Evolutionary conservation across 2,329 filamentous ascomycete genomes (phyloP), one percentile per base, ranked within the genome.

Genomic region (Aspergillus proliferans): DNA sequence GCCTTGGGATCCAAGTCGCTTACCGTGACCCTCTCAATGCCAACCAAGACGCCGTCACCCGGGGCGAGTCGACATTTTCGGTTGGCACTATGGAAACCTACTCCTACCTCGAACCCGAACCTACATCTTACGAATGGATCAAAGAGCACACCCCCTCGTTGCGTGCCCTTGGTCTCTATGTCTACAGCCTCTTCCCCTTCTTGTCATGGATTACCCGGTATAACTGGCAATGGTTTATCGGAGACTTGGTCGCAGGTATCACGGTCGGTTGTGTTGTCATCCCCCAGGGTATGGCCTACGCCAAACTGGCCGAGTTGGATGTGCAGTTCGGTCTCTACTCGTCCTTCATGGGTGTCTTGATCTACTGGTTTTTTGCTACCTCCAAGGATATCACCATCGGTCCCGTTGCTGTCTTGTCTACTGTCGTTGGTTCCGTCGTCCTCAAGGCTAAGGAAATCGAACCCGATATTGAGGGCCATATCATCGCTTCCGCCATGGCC

Each of bases 381-480:
- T 96, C 92, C 12, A 98, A 97, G 67, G 92, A 98, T 69, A 97
- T 98, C 63, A 96, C 92, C 8, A 97, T 97, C 49, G 92, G 92
- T 85, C 92, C 92, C 28, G 93, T 97, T 44, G 93, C 93, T 34
- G 93, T 97, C 57, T 87, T 97, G 80, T 97, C 91, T 1, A 94
- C 88, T 3, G 79, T 98, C 14, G 86, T 88, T 2, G 93, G 93
- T 41, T 86, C 86, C 47, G 84, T 97, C 45, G 84, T 97, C 42
- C 66, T 79, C 40, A 78, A 85, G 34, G 83, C 87, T 39, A 67
- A 76, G 45, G 65, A 72, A 6, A 66, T 76, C 3, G 67, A 83
- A 14, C 85, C 85, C 0, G 65, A 72, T 12, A 59, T 87, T 9
- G 71, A 75, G 0, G 73, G 46, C 1, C 81, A 88, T 63, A 77